Conservation (phyloP, 2,329 filamentous ascomycete genomes). For the Penicillium paneum region DNA sequence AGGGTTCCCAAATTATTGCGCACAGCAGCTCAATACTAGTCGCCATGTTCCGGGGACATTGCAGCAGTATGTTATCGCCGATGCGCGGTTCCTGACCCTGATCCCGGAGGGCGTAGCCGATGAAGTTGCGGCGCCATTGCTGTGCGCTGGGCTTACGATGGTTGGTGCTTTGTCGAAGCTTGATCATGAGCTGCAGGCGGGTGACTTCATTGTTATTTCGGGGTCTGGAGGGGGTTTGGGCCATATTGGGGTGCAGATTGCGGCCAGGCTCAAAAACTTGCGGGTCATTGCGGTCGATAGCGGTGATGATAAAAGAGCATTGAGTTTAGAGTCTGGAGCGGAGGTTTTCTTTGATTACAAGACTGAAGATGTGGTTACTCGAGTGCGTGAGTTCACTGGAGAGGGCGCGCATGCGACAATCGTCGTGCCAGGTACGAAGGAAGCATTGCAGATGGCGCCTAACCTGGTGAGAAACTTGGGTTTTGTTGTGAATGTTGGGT, state of each 20-base stretch:
- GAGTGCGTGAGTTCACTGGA: constrained; percentile 18
- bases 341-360: constrained; percentile 22
- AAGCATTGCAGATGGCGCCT: constrained; percentile 20
- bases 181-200: constrained; percentile 18
- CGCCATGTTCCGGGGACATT: constrained; percentile 26
- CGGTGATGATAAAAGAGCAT: constrained; percentile 17
- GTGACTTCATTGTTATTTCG: constrained; percentile 45
- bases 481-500: constrained; percentile 20
- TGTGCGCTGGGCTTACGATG: constrained; percentile 24
- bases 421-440: constrained; percentile 20
- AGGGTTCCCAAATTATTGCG: constrained; percentile 19
- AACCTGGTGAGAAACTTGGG: constrained; percentile 22
- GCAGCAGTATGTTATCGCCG: constrained; percentile 26
- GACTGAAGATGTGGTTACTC: constrained; percentile 19
- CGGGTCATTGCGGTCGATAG: constrained; percentile 51
- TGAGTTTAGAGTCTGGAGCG: constrained; percentile 21
- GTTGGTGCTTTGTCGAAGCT: constrained; percentile 18
- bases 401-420: constrained; percentile 24
- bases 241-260: constrained; percentile 54
- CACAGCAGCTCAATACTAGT: constrained; percentile 23
- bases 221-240: constrained; percentile 54
- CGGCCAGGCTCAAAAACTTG: constrained; percentile 52
- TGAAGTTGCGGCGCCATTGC: constrained; percentile 19
- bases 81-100: constrained; percentile 20
- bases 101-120: constrained; percentile 17